A percentile compares a stretch with the other conserved stretches of the same genome.
These are phyloP conservation scores for Beauveria australis DNA, from an alignment of 2,329 filamentous ascomycete species.

Conservation along the genomic window DNA sequence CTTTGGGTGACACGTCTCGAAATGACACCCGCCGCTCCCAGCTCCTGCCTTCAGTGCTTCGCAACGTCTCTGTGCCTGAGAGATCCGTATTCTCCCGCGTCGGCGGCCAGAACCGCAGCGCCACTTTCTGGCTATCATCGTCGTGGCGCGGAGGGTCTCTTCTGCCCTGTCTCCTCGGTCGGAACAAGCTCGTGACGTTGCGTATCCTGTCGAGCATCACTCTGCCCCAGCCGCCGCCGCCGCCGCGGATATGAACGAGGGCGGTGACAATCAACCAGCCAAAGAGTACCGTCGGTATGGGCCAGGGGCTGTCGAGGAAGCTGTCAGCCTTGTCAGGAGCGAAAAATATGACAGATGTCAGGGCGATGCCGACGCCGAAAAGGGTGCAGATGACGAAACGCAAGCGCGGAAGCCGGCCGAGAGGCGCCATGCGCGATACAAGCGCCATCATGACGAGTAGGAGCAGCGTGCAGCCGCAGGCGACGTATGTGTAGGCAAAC, in stretches of 20 bases:
- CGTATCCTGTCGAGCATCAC: conserved; percentile 4
- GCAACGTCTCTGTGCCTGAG: background rate
- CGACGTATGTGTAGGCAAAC: conserved; percentile 28
- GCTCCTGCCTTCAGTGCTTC: no score
- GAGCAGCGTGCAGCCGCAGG: conserved; percentile 23
- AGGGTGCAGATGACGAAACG: conserved; percentile 22
- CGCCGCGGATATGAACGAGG: conserved; percentile 24
- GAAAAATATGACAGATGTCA: conserved; percentile 21
- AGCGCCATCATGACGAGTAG: conserved; percentile 25
- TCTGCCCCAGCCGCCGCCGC: conserved; percentile 15
- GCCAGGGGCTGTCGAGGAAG: conserved; percentile 23
- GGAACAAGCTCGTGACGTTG: background rate
- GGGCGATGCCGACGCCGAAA: conserved; percentile 22
- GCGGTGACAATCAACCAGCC: conserved; percentile 26
- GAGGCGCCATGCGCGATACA: conserved; percentile 22
- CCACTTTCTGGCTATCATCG: background rate
- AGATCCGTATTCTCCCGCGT: background rate
- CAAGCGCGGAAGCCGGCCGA: conserved; percentile 24
- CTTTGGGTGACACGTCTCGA: background rate
- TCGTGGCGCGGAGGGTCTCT: background rate
- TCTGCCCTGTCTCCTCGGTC: background rate
- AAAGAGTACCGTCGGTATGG: conserved; percentile 25
- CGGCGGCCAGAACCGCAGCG: background rate
- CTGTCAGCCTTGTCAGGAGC: conserved; percentile 6
- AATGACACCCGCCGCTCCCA: background rate